Conservation (phyloP, 306 rosid species). For the Lathyrus oleraceus region DNA sequence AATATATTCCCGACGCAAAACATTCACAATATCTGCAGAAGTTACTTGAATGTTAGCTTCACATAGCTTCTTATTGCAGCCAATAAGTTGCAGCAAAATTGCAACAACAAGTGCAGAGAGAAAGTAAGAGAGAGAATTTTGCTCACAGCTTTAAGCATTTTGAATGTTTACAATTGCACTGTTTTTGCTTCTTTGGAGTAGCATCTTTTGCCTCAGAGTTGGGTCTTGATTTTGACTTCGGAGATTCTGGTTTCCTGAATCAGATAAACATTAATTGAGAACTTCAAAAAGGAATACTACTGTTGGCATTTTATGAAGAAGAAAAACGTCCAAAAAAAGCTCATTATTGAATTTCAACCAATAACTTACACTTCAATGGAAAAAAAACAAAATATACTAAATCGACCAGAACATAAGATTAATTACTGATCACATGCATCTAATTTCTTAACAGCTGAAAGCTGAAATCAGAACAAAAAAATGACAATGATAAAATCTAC, state of each 20-base stretch:
- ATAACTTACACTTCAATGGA: background rate
- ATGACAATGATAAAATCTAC: background rate
- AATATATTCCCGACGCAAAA: slow-evolving; percentile 98
- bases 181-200: slow-evolving; percentile 96
- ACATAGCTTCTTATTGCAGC: slow-evolving; percentile 16
- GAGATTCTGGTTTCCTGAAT: slow-evolving; percentile 92
- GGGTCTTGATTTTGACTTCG: slow-evolving; percentile 71
- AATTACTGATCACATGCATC: slow-evolving; percentile 20
- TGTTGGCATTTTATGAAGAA: background rate
- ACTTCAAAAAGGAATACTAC: background rate
- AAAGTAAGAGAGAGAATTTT: slow-evolving; percentile 32
- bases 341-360: background rate
- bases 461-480: slow-evolving; percentile 1
- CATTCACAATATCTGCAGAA: slow-evolving; percentile 95
- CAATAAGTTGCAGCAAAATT: slow-evolving; percentile 19
- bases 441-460: slow-evolving; percentile 31
- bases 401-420: slow-evolving; percentile 10
- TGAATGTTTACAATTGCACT: slow-evolving; percentile 95
- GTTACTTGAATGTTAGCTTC: slow-evolving; percentile 37
- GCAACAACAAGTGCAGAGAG: slow-evolving; percentile 17
- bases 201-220: slow-evolving; percentile 71
- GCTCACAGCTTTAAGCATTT: slow-evolving; percentile 95
- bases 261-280: slow-evolving; percentile 31
- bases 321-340: background rate
- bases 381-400: slow-evolving; percentile 6